Base-by-base conservation (phyloP, 2,329 filamentous ascomycete species). In the Ophiosphaerella narmari region DNA sequence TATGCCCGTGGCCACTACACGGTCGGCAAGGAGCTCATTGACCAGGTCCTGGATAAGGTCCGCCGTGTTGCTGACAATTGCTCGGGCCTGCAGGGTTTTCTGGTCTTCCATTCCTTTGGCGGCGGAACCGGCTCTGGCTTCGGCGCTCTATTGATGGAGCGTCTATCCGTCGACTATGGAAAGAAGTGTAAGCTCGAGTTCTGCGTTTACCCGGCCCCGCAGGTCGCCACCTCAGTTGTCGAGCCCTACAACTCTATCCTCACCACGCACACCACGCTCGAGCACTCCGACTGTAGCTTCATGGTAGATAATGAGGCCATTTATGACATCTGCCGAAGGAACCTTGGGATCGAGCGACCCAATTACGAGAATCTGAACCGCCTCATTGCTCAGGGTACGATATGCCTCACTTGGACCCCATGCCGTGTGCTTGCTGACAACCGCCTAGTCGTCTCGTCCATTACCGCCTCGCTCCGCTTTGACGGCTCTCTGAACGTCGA, bases 101-200 rank as follows among this genome's bases (percentile, higher is more conserved):
- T 89, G 50, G 83, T 89, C 74, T 89, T 89, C 80, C 86, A 89
- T 78, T 89, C 86, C 9, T 89, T 89, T 59, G 86, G 86, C 64
- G 86, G 86, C 67, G 86, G 86, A 73, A 89, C 86, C 52, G 86
- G 86, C 55, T 89, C 86, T 60, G 86, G 86, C 61, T 89, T 89
- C 71, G 86, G 86, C 66, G 85, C 86, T 55, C 85, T 89, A 37
- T 79, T 89, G 57, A 82, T 89, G 35, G 86, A 89, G 79, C 86
- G 86, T 59, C 84, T 89, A 46, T 82, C 86, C 13, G 84, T 83
- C 62, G 86, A 89, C 75, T 89, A 86, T 65, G 85, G 84, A 76
- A 89, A 89, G 82, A 89, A 89, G 81, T 86, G 82, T 75, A 89
- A 89, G 82, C 85, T 89, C 53, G 86, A 89, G 75, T 88, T 89